These are phyloP conservation scores for Populus davidiana DNA, from an alignment of 345 rosid genomes.

Conservation along the genomic window DNA sequence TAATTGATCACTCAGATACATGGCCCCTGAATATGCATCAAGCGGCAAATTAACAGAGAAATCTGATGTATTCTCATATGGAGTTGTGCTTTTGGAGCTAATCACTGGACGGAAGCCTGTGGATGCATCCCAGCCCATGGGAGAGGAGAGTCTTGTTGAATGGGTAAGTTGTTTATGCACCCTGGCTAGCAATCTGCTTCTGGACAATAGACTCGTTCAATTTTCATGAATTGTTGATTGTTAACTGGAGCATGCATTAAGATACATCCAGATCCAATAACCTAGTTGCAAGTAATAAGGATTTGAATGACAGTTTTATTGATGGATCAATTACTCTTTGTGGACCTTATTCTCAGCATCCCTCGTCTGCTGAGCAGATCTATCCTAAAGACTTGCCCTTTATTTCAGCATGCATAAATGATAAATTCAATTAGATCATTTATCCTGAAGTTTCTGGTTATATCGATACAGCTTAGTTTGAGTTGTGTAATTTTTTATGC, in stretches of 20 bases:
- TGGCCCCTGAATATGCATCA: conserved; percentile 99
- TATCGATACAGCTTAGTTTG: background rate
- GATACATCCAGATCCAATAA: background rate
- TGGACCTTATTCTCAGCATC: background rate
- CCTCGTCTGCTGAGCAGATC: background rate
- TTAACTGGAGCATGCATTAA: background rate
- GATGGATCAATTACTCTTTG: background rate
- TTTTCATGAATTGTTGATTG: background rate
- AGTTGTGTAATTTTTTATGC: background rate
- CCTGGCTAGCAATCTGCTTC: background rate
- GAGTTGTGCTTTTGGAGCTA: conserved; percentile 92
- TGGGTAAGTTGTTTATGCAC: conserved; percentile 52
- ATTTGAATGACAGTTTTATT: background rate
- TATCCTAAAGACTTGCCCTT: background rate
- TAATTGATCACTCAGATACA: conserved; percentile 51
- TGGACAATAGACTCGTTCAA: background rate
- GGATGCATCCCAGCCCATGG: conserved; percentile 76
- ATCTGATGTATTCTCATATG: conserved; percentile 91
- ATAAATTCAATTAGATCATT: background rate
- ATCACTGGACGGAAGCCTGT: conserved; percentile 97
- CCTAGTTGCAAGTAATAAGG: background rate
- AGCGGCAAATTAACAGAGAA: conserved; percentile 94
- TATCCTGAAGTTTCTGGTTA: conserved; percentile 1
- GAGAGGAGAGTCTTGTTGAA: conserved; percentile 97
- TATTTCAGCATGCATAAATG: conserved; percentile 4